A percentile compares a stretch with the other conserved stretches of the same genome.
phyloP scores from a whole-genome alignment of 495 filamentous ascomycete genomes.

The Xylaria grammica region DNA sequence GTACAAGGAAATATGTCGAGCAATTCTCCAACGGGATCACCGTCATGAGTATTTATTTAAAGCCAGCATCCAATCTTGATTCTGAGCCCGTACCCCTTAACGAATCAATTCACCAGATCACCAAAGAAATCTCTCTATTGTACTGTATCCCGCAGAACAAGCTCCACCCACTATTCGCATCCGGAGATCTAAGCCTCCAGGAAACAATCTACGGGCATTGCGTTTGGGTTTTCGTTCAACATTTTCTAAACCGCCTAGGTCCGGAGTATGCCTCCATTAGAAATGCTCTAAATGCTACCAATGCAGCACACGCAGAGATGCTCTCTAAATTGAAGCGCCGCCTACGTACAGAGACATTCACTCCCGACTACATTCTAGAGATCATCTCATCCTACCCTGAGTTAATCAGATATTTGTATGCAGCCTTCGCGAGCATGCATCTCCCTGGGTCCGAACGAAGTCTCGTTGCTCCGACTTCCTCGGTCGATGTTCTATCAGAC shows the following conservation, averaged over 20 bases:
- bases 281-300: slow-evolving; percentile 74
- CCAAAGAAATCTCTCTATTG: slow-evolving; percentile 94
- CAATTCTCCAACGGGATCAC: slow-evolving; percentile 99
- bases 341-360: slow-evolving; percentile 94
- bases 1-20: slow-evolving; percentile 95
- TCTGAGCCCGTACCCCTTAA: slow-evolving; percentile 67
- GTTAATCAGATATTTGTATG: slow-evolving; percentile 85
- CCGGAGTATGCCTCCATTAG: slow-evolving; percentile 88
- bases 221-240: slow-evolving; percentile 94
- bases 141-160: slow-evolving; percentile 99
- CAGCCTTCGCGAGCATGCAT: slow-evolving; percentile 90
- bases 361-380: slow-evolving; percentile 94
- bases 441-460: slow-evolving; percentile 78
- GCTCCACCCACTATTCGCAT: slow-evolving; percentile 86
- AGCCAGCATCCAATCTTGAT: slow-evolving; percentile 65
- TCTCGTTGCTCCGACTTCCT: slow-evolving; percentile 68
- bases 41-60: slow-evolving; percentile 92
- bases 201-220: slow-evolving; percentile 97
- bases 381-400: slow-evolving; percentile 93
- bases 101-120: slow-evolving; percentile 96
- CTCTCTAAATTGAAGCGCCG: slow-evolving; percentile 95
- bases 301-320: slow-evolving; percentile 84
- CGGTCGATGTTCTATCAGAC: slow-evolving; percentile 80
- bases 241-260: slow-evolving; percentile 94
- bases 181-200: slow-evolving; percentile 88